Percentiles rank a stretch among this genome's conserved stretches.
These are phyloP conservation scores for Hypoxylon rubiginosum DNA, from an alignment of 2,329 filamentous ascomycete species.

Conservation along the genomic window DNA sequence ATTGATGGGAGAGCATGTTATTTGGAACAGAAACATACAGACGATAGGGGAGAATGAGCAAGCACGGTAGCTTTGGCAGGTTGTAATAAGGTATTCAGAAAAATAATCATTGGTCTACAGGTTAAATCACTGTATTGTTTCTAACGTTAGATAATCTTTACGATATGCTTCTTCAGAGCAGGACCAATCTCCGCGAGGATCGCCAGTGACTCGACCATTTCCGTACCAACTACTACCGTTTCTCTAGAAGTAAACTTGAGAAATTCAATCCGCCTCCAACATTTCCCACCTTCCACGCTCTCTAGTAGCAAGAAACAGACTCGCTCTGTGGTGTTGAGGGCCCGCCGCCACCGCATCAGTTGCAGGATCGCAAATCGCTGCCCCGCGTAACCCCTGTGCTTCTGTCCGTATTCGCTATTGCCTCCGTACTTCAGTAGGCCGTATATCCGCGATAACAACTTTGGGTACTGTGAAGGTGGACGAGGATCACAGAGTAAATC, in stretches of 20 bases:
- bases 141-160: constrained; percentile 13
- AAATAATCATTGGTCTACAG: too few relatives aligned
- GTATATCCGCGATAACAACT: background rate
- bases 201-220: background rate
- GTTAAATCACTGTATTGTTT: background rate
- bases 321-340: background rate
- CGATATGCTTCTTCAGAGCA: constrained; percentile 9
- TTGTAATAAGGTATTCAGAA: background rate
- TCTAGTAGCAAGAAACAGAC: constrained; percentile 13
- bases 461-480: background rate
- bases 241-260: constrained; percentile 3
- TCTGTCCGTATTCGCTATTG: constrained; percentile 2
- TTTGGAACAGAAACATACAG: too few relatives aligned
- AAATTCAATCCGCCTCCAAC: constrained; percentile 17
- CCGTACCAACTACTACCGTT: background rate
- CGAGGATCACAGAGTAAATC: background rate
- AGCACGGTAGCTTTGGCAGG: background rate
- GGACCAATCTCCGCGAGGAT: constrained; percentile 12
- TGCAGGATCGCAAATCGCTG: constrained; percentile 9
- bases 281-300: constrained; percentile 9
- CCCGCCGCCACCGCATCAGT: background rate
- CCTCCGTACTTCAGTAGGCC: background rate
- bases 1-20: too few relatives aligned
- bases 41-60: background rate
- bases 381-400: constrained; percentile 1